A percentile compares a stretch with the other conserved stretches of the same genome.
These are phyloP conservation scores for Diplosphaera chodatii DNA, from an alignment of 139 green algal species.

Conservation along the genomic window DNA sequence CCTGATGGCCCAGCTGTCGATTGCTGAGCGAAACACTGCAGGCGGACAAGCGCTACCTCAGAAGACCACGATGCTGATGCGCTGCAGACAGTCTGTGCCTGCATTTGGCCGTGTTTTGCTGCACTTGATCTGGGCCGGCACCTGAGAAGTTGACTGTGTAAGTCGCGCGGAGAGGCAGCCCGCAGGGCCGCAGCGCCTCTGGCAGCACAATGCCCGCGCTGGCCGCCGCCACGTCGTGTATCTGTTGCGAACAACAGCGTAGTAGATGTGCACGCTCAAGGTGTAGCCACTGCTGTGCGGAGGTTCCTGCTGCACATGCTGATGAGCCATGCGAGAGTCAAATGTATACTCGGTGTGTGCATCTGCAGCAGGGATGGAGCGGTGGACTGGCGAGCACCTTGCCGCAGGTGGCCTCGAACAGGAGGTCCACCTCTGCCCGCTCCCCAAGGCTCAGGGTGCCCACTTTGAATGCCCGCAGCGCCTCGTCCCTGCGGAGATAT, in stretches of 20 bases:
- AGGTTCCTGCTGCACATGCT: too few relatives aligned
- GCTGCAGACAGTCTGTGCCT: too few relatives aligned
- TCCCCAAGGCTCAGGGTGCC: slow-evolving; percentile 53
- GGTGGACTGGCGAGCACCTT: not conserved
- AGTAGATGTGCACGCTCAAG: too few relatives aligned
- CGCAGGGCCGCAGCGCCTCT: slow-evolving; percentile 24
- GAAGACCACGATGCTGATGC: too few relatives aligned
- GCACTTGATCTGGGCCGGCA: not conserved
- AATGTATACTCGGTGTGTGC: too few relatives aligned
- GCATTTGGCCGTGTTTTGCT: too few relatives aligned
- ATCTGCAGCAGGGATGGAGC: too few relatives aligned
- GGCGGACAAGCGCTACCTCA: too few relatives aligned
- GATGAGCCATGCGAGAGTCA: too few relatives aligned
- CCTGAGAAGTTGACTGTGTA: slow-evolving; percentile 28
- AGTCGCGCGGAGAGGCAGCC: slow-evolving; percentile 8
- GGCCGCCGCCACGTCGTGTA: slow-evolving; percentile 18
- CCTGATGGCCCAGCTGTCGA: slow-evolving; percentile 60
- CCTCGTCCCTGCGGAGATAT: slow-evolving; percentile 48
- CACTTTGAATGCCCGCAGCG: slow-evolving; percentile 52
- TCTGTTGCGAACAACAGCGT: too few relatives aligned
- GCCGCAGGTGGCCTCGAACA: slow-evolving; percentile 36
- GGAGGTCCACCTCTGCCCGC: slow-evolving; percentile 42
- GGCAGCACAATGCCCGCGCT: slow-evolving; percentile 19
- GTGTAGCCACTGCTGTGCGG: too few relatives aligned
- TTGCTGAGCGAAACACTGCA: slow-evolving; percentile 51